phyloP scores from a whole-genome alignment of 345 rosid genomes.

The Eucalyptus pauciflora region DNA sequence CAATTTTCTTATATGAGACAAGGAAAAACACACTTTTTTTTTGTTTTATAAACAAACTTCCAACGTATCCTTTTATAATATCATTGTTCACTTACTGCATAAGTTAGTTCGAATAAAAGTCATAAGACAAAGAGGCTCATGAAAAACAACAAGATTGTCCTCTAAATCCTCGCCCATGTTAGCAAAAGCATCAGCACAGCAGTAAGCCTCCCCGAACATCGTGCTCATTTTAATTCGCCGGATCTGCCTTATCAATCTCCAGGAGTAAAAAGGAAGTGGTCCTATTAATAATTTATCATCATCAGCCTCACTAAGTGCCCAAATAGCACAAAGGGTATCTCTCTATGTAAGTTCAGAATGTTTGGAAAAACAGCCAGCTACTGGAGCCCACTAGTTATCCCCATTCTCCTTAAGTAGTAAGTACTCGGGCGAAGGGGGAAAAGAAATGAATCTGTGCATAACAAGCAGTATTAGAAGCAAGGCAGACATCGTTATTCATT shows the following conservation, averaged over 20 bases:
- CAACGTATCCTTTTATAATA: neutral
- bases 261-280: neutral
- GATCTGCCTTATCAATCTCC: neutral
- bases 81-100: neutral
- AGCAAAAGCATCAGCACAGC: neutral
- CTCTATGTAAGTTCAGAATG: neutral
- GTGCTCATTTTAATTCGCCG: neutral
- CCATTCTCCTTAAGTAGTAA: neutral
- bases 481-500: neutral
- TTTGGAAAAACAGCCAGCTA: neutral
- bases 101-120: neutral
- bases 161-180: neutral
- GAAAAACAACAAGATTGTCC: neutral
- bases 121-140: neutral
- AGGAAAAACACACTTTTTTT: no score
- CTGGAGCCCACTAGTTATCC: neutral
- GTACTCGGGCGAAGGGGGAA: neutral
- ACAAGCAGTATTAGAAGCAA: neutral
- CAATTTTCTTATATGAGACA: no score
- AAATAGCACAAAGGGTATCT: neutral
- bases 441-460: neutral
- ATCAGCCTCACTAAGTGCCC: neutral
- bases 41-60: no score
- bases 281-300: neutral
- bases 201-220: neutral